These are phyloP conservation scores for Colletotrichum horii DNA, from an alignment of 2,329 filamentous ascomycete genomes.

Conservation along the genomic window DNA sequence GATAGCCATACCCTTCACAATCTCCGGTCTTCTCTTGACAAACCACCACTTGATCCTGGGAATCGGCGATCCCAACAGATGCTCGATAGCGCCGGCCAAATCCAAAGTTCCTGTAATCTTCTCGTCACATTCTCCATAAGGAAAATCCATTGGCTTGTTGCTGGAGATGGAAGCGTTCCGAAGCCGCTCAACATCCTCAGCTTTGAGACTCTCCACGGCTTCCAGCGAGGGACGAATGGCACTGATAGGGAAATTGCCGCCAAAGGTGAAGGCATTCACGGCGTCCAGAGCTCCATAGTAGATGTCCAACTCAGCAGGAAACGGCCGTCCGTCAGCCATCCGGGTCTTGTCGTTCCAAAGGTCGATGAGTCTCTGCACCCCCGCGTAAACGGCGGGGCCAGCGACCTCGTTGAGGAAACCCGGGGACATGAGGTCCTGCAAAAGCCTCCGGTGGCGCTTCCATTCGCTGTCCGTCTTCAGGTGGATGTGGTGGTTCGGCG, in stretches of 20 bases:
- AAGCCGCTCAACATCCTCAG: neutral
- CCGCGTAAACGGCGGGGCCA: slow-evolving; percentile 37
- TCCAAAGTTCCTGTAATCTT: slow-evolving; percentile 8
- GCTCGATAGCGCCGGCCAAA: neutral
- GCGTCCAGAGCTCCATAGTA: slow-evolving; percentile 34
- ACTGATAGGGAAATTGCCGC: slow-evolving; percentile 12
- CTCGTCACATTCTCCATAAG: neutral
- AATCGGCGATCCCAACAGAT: neutral
- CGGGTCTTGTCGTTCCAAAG: slow-evolving; percentile 38
- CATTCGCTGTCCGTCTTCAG: slow-evolving; percentile 34
- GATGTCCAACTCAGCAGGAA: slow-evolving; percentile 32
- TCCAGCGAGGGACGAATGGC: neutral
- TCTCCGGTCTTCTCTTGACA: neutral
- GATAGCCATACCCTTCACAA: neutral
- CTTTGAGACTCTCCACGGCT: neutral
- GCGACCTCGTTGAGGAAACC: slow-evolving; percentile 35
- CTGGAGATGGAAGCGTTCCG: neutral
- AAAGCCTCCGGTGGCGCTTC: slow-evolving; percentile 36
- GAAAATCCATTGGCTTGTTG: neutral
- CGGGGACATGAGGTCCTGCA: slow-evolving; percentile 42
- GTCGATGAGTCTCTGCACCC: slow-evolving; percentile 32
- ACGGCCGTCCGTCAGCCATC: slow-evolving; percentile 34
- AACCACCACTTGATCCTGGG: slow-evolving; percentile 11
- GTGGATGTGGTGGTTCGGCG: slow-evolving; percentile 37
- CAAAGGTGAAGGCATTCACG: slow-evolving; percentile 34